These are phyloP conservation scores for Citropsis articulata DNA, from an alignment of 345 rosid genomes.

Conservation along the genomic window DNA sequence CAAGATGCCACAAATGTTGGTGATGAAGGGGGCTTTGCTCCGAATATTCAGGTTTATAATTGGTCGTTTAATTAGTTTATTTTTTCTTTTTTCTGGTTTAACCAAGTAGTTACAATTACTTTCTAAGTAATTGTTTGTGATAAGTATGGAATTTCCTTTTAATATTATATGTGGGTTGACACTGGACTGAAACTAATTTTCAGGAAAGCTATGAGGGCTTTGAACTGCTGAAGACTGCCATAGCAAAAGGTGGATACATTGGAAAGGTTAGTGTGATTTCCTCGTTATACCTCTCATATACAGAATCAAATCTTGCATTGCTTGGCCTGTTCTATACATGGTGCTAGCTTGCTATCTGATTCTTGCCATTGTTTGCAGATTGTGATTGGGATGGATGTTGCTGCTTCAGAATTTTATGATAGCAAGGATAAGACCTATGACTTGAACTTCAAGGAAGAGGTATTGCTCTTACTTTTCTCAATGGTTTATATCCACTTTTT, in stretches of 20 bases:
- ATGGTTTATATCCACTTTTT: neutral
- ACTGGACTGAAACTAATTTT: constrained; percentile 12
- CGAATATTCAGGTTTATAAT: constrained; percentile 48
- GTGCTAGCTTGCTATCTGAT: neutral
- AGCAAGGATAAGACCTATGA: constrained; percentile 50
- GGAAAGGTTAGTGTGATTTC: constrained; percentile 37
- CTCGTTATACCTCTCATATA: neutral
- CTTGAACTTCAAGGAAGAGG: constrained; percentile 68
- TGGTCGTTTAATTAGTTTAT: neutral
- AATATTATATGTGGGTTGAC: neutral
- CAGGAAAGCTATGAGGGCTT: constrained; percentile 76
- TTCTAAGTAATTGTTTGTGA: neutral
- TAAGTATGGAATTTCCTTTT: neutral
- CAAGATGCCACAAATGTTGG: constrained; percentile 70
- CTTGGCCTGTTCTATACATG: neutral
- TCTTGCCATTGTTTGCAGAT: constrained; percentile 35
- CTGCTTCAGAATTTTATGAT: constrained; percentile 69
- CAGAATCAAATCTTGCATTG: neutral
- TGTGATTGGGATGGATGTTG: constrained; percentile 75
- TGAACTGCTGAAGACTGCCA: constrained; percentile 67
- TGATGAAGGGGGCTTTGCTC: constrained; percentile 69
- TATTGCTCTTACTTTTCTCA: constrained; percentile 3
- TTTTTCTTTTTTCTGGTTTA: neutral
- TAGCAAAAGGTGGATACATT: constrained; percentile 63
- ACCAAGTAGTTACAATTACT: neutral